Conservation (phyloP, 2,329 filamentous ascomycete species). For the Allantophomopsis cytisporea region DNA sequence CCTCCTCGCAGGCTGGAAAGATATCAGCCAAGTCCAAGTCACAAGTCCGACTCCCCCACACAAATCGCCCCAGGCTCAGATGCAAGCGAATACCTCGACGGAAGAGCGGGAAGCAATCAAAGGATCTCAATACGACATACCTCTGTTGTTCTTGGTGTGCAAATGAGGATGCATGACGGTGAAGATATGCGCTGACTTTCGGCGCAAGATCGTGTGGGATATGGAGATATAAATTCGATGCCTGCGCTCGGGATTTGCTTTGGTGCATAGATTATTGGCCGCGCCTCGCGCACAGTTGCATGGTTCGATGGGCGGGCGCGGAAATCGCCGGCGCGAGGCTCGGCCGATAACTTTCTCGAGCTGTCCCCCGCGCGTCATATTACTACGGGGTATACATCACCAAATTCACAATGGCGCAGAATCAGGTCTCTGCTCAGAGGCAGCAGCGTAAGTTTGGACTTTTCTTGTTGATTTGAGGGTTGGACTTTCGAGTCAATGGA, state of each 20-base stretch:
- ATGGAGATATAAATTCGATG: no score
- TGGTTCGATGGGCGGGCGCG: conserved; percentile 1
- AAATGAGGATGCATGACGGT: conserved; percentile 88
- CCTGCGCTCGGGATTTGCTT: no score
- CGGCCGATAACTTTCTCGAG: no score
- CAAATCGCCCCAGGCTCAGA: no score
- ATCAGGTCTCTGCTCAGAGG: conserved; percentile 17
- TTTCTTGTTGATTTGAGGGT: not conserved
- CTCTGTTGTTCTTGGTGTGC: conserved; percentile 81
- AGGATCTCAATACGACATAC: conserved; percentile 46
- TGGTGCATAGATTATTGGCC: no score
- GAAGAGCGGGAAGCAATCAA: not conserved
- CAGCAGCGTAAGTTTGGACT: conserved; percentile 17
- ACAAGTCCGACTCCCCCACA: no score
- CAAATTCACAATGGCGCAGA: conserved; percentile 15
- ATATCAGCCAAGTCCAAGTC: not conserved
- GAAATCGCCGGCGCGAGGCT: not conserved
- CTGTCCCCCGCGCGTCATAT: no score
- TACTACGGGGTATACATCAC: not conserved
- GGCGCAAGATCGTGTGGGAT: no score
- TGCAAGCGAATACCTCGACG: not conserved
- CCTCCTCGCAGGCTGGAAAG: conserved; percentile 71
- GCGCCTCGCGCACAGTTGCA: not conserved
- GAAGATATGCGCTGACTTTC: not conserved
- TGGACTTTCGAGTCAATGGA: conserved; percentile 1